Evolutionary conservation across 2,329 filamentous ascomycete genomes (phyloP).

Genomic region (Botrytis cinerea): DNA sequence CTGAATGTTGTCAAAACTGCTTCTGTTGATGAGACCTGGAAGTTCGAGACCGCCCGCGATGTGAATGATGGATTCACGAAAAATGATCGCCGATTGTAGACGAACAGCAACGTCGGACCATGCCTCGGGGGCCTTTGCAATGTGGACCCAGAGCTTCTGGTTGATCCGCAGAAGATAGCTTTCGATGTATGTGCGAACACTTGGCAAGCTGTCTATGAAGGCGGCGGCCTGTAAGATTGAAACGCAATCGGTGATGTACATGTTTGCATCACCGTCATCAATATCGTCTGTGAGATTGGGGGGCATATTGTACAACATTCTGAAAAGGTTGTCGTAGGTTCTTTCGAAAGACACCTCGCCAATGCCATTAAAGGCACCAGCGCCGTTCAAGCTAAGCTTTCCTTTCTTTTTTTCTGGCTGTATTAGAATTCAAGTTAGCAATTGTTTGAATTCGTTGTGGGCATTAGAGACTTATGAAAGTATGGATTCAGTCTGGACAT

Average conservation of each 20-base stretch:
- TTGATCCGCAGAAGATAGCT: conserved; percentile 35
- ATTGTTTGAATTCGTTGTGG: not conserved
- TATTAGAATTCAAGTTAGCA: not conserved
- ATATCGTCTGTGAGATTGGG: conserved; percentile 29
- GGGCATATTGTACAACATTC: conserved; percentile 31
- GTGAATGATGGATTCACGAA: conserved; percentile 38
- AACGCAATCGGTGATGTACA: conserved; percentile 31
- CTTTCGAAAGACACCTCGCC: conserved; percentile 29
- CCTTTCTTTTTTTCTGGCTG: conserved; percentile 22
- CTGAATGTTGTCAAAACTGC: conserved; percentile 14
- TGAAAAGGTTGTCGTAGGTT: conserved; percentile 39
- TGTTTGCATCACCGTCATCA: conserved; percentile 7
- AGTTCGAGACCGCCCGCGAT: conserved; percentile 34
- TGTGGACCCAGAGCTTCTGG: conserved; percentile 35
- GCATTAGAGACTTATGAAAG: not conserved
- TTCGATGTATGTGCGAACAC: conserved; percentile 34
- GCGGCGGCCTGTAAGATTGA: conserved; percentile 34
- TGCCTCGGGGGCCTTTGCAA: conserved; percentile 28
- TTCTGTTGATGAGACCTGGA: conserved; percentile 26
- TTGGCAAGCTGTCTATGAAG: conserved; percentile 27
- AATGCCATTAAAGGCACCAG: conserved; percentile 27
- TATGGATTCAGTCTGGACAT: not conserved
- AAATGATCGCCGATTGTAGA: conserved; percentile 38
- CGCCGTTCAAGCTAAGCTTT: not conserved
- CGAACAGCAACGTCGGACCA: conserved; percentile 36